Evolutionary conservation across 306 rosid species (phyloP).

Genomic region (Inga oerstediana): DNA sequence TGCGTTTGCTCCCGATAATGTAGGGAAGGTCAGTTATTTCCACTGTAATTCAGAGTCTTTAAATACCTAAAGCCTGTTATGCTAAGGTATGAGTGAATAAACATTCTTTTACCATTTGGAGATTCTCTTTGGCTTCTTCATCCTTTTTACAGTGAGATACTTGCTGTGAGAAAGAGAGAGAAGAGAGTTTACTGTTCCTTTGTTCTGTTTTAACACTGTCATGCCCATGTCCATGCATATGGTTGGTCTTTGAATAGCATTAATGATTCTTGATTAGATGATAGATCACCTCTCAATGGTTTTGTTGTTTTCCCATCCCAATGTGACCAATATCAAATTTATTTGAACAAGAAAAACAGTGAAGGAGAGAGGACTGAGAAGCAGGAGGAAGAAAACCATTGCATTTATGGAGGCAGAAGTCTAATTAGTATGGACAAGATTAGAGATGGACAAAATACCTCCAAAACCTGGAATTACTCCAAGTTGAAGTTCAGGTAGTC

Average conservation of each 20-base stretch:
- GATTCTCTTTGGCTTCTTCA: too few species aligned
- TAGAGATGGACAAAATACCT: slow-evolving; percentile 54
- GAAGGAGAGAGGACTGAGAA: background rate
- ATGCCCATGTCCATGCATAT: background rate
- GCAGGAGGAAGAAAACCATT: background rate
- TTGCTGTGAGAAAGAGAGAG: too few species aligned
- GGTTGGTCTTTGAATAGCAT: background rate
- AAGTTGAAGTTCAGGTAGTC: slow-evolving; percentile 97
- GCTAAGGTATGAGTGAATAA: too few species aligned
- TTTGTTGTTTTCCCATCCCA: background rate
- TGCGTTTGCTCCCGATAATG: too few species aligned
- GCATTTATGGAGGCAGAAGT: background rate
- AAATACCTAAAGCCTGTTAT: too few species aligned
- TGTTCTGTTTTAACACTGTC: too few species aligned
- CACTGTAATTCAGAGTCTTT: too few species aligned
- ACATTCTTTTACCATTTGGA: too few species aligned
- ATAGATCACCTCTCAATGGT: background rate
- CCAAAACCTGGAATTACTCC: slow-evolving; percentile 98
- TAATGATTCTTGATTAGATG: background rate
- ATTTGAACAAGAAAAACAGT: background rate
- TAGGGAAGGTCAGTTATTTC: too few species aligned
- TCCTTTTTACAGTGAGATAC: too few species aligned
- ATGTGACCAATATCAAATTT: background rate
- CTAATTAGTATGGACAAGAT: background rate
- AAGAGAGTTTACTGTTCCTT: too few species aligned